These are phyloP conservation scores for Lecanicillium sp. DNA, from an alignment of 2,329 filamentous ascomycete species.

Conservation along the genomic window DNA sequence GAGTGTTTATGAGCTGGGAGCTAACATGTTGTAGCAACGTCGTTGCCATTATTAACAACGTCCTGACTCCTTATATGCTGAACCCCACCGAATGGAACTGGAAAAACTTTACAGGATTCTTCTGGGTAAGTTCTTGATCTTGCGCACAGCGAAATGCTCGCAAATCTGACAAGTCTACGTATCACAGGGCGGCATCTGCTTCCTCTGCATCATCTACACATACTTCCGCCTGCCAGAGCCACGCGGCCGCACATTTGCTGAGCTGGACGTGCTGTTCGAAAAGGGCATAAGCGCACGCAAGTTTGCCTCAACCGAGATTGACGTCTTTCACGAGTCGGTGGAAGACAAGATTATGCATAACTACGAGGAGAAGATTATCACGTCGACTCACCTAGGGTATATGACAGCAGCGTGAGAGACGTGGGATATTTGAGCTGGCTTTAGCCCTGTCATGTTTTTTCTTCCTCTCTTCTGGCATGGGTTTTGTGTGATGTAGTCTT, in stretches of 20 bases:
- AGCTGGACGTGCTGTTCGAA: constrained; percentile 81
- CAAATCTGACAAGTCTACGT: constrained; percentile 9
- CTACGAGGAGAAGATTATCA: constrained; percentile 18
- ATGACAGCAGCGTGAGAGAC: constrained; percentile 3
- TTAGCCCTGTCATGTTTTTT: no score
- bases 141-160: no score
- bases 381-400: constrained; percentile 11
- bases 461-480: no score
- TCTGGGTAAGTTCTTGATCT: constrained; percentile 69
- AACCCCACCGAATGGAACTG: constrained; percentile 84
- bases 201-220: constrained; percentile 61
- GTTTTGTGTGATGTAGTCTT: no score
- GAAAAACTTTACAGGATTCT: constrained; percentile 81
- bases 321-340: constrained; percentile 47
- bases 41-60: constrained; percentile 70
- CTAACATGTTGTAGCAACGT: constrained; percentile 49
- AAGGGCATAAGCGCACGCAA: constrained; percentile 61
- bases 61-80: constrained; percentile 87
- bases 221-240: constrained; percentile 79
- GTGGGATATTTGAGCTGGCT: constrained; percentile 3
- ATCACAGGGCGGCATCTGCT: constrained; percentile 60
- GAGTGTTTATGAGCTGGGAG: constrained; percentile 4
- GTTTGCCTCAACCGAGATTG: constrained; percentile 52
- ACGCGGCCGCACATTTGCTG: constrained; percentile 70
- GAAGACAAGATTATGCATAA: constrained; percentile 37